Evolutionary conservation across 305 asterid species (phyloP).

Genomic region (Stenogyne calaminthoides): DNA sequence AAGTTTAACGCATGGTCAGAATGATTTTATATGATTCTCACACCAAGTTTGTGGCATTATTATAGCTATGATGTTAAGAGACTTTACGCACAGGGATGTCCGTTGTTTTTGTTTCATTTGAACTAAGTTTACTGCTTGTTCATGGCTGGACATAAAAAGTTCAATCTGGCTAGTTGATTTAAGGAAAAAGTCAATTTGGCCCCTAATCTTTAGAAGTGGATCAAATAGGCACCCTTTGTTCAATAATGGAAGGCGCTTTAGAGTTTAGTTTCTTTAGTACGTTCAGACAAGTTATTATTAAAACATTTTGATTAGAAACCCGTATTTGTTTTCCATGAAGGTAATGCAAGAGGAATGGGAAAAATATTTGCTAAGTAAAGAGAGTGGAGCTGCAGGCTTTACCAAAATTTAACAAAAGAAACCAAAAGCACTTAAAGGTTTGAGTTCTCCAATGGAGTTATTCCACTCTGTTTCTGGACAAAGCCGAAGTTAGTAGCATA

Average conservation of each 20-base stretch:
- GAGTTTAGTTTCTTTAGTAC: conserved; percentile 1
- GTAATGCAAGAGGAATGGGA: conserved; percentile 95
- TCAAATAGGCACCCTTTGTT: too few relatives aligned
- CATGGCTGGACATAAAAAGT: neutral
- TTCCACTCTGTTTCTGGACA: conserved; percentile 63
- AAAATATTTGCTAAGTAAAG: conserved; percentile 87
- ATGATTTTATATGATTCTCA: neutral
- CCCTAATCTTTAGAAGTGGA: too few relatives aligned
- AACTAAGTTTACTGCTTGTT: neutral
- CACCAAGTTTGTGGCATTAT: neutral
- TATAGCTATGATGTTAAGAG: conserved; percentile 1
- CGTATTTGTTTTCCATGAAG: conserved; percentile 41
- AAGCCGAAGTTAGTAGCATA: conserved; percentile 71
- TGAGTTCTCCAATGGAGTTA: conserved; percentile 83
- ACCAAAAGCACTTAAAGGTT: conserved; percentile 77
- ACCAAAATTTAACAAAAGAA: conserved; percentile 83
- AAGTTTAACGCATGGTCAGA: neutral
- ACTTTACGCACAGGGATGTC: neutral
- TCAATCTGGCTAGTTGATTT: neutral
- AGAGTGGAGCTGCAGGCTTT: conserved; percentile 87
- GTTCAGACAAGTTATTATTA: neutral
- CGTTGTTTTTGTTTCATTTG: neutral
- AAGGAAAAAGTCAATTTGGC: too few relatives aligned
- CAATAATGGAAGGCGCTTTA: neutral
- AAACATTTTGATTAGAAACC: conserved; percentile 18